Percentiles rank a stretch among this genome's conserved stretches.
These are phyloP conservation scores for Paramyrothecium sp. DNA, from an alignment of 2,329 filamentous ascomycete species.

Conservation along the genomic window DNA sequence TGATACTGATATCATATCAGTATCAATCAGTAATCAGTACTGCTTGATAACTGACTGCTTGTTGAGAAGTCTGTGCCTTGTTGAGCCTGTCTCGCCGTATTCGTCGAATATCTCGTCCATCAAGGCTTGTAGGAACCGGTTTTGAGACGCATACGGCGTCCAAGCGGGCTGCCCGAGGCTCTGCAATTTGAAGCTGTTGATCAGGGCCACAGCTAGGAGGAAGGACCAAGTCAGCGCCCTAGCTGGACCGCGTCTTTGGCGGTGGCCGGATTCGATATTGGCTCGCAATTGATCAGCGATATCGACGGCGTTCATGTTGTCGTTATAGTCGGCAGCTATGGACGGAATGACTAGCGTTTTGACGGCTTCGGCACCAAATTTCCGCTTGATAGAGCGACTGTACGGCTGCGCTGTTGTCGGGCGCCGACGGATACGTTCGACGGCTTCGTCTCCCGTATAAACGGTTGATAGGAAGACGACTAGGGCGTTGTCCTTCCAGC, in stretches of 20 bases:
- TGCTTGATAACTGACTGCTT: too few species aligned
- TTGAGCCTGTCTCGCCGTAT: neutral
- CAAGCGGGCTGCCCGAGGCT: too few species aligned
- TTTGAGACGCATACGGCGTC: neutral
- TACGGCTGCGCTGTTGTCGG: neutral
- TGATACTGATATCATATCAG: too few species aligned
- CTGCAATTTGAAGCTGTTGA: too few species aligned
- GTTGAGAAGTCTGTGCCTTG: too few species aligned
- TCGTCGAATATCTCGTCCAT: neutral
- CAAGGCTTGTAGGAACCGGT: neutral
- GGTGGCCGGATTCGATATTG: neutral
- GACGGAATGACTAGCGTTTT: too few species aligned
- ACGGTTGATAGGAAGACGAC: neutral
- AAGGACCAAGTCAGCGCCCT: neutral
- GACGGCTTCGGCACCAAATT: too few species aligned
- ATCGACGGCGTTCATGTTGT: neutral
- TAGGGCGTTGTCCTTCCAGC: neutral
- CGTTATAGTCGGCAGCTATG: too few species aligned
- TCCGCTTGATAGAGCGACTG: neutral
- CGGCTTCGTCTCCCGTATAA: neutral
- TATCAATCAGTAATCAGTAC: too few species aligned
- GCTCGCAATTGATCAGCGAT: neutral
- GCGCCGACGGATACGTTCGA: neutral
- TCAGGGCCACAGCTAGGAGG: neutral
- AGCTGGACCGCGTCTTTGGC: neutral